Evolutionary conservation across 345 rosid genomes (phyloP), one percentile per base, ranked within the genome.

Genomic region (Garcia nutans): DNA sequence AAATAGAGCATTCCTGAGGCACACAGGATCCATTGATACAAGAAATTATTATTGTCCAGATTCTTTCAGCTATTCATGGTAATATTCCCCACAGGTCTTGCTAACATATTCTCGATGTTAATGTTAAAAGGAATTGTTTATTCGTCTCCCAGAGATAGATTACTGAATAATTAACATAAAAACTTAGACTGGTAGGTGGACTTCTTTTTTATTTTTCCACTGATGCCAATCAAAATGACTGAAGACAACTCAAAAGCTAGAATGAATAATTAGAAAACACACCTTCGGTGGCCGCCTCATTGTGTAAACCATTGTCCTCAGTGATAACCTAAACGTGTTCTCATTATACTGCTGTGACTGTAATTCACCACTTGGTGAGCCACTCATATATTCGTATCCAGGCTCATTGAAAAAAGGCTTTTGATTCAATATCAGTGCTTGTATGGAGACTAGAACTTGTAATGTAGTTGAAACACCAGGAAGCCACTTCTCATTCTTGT

Each of bases 401-500:
- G 99, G 99, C 87, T 93, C 99, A 80, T 95, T 95, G 77, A 87
- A 93, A 82, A 80, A 95, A 56, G 99, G 99, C 67, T 89, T 84
- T 66, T 86, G 84, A 77, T 95, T 93, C 85, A 95, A 86, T 74
- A 95, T 91, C 80, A 95, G 85, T 57, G 92, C 97, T 82, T 95
- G 99, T 76, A 95, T 93, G 23, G 99, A 95, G 17, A 95, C 96
- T 73, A 95, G 87, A 83, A 95, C 97, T 86, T 95, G 99, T 17
- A 93, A 83, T 86, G 88, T 86, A 42, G 96, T 93, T 10, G 99
- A 95, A 55, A 78, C 76, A 31, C 86, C 86, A 76, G 97, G 94
- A 58, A 86, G 84, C 99, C 99, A 95, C 82, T 82, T 87, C 91
- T 95, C 99, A 79, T 76, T 93, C 82, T 79, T 82, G 45, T 44